A percentile compares a stretch with the other conserved stretches of the same genome.
Evolutionary conservation across 73 alveolate genomes (phyloP).

Genomic region (Uronychia binucleata): DNA sequence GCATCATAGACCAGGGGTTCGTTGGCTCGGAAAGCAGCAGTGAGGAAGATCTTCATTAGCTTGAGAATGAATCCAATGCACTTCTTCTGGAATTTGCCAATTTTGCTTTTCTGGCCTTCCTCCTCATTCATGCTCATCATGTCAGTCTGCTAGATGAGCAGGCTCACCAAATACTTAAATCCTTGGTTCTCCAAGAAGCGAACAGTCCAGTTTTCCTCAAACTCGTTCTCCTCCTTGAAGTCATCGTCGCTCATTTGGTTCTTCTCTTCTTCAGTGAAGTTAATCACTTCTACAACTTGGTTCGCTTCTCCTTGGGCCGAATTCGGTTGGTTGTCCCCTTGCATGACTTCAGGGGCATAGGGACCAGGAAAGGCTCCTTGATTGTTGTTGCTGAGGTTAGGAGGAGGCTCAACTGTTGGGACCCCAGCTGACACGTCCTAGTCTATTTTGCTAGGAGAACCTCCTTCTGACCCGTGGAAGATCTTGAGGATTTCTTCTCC

Average conservation of each 20-base stretch:
- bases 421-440: too few species aligned
- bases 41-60: conserved; percentile 40
- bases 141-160: conserved; percentile 2
- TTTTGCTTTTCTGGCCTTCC: conserved; percentile 7
- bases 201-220: conserved; percentile 24
- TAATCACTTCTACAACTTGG: not conserved
- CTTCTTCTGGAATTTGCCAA: conserved; percentile 20
- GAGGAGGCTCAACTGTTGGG: too few species aligned
- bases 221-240: conserved; percentile 11
- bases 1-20: conserved; percentile 8
- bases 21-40: conserved; percentile 39
- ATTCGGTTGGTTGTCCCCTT: conserved; percentile 4
- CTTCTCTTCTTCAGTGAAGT: conserved; percentile 4
- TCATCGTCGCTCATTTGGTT: not conserved
- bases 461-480: conserved; percentile 11
- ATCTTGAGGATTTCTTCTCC: conserved; percentile 9
- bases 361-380: too few species aligned
- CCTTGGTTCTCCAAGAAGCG: conserved; percentile 35
- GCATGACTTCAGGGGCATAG: too few species aligned
- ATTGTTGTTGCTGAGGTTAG: too few species aligned
- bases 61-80: conserved; percentile 39
- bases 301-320: not conserved
- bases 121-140: not conserved
- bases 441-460: too few species aligned
- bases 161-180: conserved; percentile 30